Evolutionary conservation across 2,329 filamentous ascomycete species (phyloP).

Genomic region (Dothistroma pini): DNA sequence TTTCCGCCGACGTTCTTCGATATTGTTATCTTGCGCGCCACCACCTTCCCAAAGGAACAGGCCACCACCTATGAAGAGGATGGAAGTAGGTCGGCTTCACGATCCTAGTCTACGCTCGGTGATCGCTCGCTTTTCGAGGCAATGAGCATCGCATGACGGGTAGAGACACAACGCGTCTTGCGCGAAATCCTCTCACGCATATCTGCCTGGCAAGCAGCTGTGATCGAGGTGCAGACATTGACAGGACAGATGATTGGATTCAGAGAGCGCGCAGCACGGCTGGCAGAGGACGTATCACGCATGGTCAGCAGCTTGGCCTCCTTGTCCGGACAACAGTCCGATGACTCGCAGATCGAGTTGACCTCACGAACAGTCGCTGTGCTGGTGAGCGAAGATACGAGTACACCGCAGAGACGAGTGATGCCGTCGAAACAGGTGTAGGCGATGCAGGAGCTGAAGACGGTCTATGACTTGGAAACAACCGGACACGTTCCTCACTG

Average conservation of each 20-base stretch:
- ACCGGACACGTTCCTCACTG: neutral
- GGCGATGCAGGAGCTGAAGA: neutral
- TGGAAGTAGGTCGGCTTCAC: constrained; percentile 7
- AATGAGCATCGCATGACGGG: constrained; percentile 5
- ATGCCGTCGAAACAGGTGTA: neutral
- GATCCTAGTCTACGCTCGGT: constrained; percentile 15
- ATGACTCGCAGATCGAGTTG: neutral
- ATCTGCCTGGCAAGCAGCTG: constrained; percentile 31
- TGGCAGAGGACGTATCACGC: neutral
- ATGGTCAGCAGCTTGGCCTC: neutral
- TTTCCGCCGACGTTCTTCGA: constrained; percentile 31
- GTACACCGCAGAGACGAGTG: neutral
- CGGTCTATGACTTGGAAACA: constrained; percentile 5
- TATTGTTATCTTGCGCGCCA: constrained; percentile 17
- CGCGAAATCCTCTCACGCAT: constrained; percentile 20
- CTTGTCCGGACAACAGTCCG: neutral
- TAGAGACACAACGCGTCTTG: constrained; percentile 10
- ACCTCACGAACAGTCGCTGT: neutral
- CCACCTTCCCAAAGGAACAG: constrained; percentile 6
- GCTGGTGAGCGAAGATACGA: neutral
- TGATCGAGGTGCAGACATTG: constrained; percentile 26
- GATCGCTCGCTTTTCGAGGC: constrained; percentile 20
- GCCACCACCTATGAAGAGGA: constrained; percentile 10
- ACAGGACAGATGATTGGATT: constrained; percentile 11
- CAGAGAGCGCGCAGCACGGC: constrained; percentile 21